Conservation (phyloP, 306 rosid species). For the Albizia julibrissin region DNA sequence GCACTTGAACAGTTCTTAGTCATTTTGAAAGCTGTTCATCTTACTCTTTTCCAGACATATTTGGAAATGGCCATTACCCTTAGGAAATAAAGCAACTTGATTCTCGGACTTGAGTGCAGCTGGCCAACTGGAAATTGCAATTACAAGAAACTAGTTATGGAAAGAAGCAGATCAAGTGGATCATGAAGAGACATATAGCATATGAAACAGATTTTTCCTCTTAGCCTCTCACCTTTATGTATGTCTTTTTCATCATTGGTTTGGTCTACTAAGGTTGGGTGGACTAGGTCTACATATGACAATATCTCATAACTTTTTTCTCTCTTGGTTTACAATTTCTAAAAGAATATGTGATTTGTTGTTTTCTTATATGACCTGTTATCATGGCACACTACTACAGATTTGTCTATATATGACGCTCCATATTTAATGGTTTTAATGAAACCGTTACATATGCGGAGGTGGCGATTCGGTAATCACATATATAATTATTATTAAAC, state of each 20-base stretch:
- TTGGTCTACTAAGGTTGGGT: not conserved
- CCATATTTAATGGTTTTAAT: too few relatives aligned
- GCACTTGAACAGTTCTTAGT: slow-evolving; percentile 26
- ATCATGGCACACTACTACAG: too few relatives aligned
- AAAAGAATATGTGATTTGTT: not conserved
- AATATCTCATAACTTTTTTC: not conserved
- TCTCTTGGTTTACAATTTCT: not conserved
- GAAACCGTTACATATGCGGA: too few relatives aligned
- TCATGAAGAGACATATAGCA: not conserved
- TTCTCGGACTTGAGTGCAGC: slow-evolving; percentile 4
- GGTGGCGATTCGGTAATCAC: too few relatives aligned
- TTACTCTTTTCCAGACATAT: slow-evolving; percentile 24
- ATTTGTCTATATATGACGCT: too few relatives aligned
- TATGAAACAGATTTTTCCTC: not conserved
- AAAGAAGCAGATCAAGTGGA: not conserved
- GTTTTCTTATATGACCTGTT: not conserved
- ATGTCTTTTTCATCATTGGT: not conserved
- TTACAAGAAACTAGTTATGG: not conserved
- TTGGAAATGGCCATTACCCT: slow-evolving; percentile 13
- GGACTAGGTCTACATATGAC: not conserved
- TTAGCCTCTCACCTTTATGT: not conserved
- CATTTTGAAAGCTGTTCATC: slow-evolving; percentile 9
- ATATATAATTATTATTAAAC: too few relatives aligned
- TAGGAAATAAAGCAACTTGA: not conserved
- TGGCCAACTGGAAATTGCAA: slow-evolving; percentile 8